Evolutionary conservation across 2,329 filamentous ascomycete genomes (phyloP).

Genomic region (Sordariomycetes sp.): DNA sequence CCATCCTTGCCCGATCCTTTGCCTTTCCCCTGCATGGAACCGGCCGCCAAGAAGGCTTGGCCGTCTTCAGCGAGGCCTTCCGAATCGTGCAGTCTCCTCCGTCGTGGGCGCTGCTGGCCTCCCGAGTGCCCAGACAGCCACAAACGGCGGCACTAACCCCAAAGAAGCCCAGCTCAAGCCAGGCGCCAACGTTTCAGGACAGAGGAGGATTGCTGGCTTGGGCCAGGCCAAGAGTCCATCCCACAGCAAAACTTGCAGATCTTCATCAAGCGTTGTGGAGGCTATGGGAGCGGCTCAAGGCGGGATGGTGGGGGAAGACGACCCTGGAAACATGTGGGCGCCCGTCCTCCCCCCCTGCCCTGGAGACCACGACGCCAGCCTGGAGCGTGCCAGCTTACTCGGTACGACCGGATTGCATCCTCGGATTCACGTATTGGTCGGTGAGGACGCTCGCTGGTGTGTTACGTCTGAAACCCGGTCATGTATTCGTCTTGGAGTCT

Average conservation of each 20-base stretch:
- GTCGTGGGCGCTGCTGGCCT: background rate
- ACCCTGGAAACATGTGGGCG: no score
- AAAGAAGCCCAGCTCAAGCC: background rate
- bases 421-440: no score
- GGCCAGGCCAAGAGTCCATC: background rate
- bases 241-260: background rate
- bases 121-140: background rate
- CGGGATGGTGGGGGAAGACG: no score
- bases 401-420: no score
- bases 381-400: no score
- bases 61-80: background rate
- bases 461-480: background rate
- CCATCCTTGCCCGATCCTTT: background rate
- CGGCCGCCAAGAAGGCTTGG: background rate
- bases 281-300: no score
- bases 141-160: background rate
- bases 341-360: no score
- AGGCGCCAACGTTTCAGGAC: background rate
- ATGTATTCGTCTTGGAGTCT: background rate
- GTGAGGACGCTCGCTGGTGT: no score
- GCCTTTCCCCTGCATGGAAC: background rate
- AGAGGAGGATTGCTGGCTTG: background rate
- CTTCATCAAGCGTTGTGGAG: background rate
- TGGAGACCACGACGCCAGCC: no score
- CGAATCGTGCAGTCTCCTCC: background rate